Conservation (phyloP, 2,329 filamentous ascomycete species). For the Alternaria rosae region DNA sequence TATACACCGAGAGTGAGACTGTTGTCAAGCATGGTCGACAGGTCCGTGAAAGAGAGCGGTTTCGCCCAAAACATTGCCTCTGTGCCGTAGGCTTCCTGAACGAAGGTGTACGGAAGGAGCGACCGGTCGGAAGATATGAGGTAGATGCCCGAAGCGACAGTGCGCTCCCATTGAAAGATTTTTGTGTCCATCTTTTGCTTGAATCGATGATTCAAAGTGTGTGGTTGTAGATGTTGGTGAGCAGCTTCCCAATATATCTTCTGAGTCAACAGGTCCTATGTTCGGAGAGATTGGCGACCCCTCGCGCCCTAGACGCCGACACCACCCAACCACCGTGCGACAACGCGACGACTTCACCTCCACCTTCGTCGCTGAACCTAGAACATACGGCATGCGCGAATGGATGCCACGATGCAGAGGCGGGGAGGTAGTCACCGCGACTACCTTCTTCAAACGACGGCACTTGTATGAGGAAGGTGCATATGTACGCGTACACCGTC, state of each 20-base stretch:
- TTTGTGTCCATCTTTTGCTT: slow-evolving; percentile 24
- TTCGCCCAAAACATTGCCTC: slow-evolving; percentile 44
- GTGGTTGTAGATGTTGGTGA: background rate
- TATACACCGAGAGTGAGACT: slow-evolving; percentile 46
- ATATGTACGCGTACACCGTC: background rate
- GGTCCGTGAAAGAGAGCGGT: slow-evolving; percentile 24
- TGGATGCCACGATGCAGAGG: background rate
- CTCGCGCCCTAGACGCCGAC: slow-evolving; percentile 8
- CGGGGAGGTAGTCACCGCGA: background rate
- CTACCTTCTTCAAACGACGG: background rate
- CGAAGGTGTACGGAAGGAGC: slow-evolving; percentile 39
- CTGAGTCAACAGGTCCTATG: background rate
- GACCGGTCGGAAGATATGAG: slow-evolving; percentile 38
- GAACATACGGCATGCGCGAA: background rate
- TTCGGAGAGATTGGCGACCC: background rate
- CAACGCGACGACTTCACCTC: background rate
- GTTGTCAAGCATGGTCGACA: slow-evolving; percentile 40
- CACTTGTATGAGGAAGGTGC: background rate
- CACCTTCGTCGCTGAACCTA: background rate
- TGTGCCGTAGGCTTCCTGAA: slow-evolving; percentile 39
- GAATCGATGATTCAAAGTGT: background rate
- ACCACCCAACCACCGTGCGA: background rate
- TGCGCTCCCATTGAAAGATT: slow-evolving; percentile 35
- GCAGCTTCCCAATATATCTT: background rate
- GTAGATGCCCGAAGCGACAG: slow-evolving; percentile 25